Evolutionary conservation across 2,329 filamentous ascomycete genomes (phyloP).

Genomic region (Apiospora pterosperma): DNA sequence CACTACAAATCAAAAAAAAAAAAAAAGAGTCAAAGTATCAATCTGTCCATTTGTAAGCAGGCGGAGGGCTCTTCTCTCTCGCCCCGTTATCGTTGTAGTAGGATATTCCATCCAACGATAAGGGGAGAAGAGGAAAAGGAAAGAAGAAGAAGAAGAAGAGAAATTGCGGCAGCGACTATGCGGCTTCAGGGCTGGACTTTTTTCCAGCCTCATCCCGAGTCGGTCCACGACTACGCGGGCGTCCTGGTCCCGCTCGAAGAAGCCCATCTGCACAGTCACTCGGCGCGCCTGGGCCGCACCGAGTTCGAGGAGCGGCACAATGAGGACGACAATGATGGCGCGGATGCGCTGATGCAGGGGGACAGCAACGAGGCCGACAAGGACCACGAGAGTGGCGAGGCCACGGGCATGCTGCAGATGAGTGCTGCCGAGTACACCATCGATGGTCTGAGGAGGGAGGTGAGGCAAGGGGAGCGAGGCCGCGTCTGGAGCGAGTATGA

Average conservation of each 20-base stretch:
- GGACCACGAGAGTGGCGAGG: constrained; percentile 33
- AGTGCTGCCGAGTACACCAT: constrained; percentile 60
- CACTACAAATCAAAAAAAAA: no score
- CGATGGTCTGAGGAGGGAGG: constrained; percentile 65
- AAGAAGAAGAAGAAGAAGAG: background rate
- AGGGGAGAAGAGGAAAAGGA: background rate
- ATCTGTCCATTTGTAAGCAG: background rate
- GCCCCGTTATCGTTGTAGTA: background rate
- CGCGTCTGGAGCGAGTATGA: constrained; percentile 68
- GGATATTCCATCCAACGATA: background rate
- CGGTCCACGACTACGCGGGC: constrained; percentile 47
- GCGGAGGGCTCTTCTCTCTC: background rate
- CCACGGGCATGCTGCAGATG: constrained; percentile 38
- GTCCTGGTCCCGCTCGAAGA: constrained; percentile 52
- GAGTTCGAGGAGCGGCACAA: constrained; percentile 39
- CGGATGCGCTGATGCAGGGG: constrained; percentile 18
- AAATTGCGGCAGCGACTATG: background rate
- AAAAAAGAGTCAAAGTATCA: background rate
- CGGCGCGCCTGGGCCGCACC: constrained; percentile 41
- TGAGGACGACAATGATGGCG: constrained; percentile 24
- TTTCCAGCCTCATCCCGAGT: constrained; percentile 28
- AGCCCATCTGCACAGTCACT: constrained; percentile 54
- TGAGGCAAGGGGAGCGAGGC: constrained; percentile 55
- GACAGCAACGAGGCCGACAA: constrained; percentile 38
- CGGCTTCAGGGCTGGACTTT: background rate